Base-by-base conservation (phyloP, 2,329 filamentous ascomycete genomes). In the Diplodia corticola region DNA sequence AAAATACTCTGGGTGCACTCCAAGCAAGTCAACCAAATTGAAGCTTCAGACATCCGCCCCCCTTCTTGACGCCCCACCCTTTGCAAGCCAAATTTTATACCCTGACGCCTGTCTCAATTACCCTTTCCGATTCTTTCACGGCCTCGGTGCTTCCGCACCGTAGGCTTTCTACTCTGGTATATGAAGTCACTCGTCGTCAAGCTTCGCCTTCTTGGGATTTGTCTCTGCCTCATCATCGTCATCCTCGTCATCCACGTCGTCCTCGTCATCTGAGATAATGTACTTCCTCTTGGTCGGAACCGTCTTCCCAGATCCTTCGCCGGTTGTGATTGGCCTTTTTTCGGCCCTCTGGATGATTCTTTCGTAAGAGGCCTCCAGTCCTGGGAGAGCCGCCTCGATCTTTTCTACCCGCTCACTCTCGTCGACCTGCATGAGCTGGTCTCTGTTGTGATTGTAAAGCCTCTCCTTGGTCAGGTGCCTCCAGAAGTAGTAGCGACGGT, bases 391-490 rank as follows among this genome's bases (percentile, higher is more conserved):
- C 70, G 90, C 85, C 59, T 91, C 86, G 3, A 96, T 81, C 80
- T 90, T 92, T 66, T 91, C 85, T 7, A 90, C 86, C 40, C 90
- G 84, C 75, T 94, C 91, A 0, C 80, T 76, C 5, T 81, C 80
- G 64, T 92, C 90, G 48, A 94, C 79, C 76, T 93, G 89, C 44
- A 86, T 84, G 13, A 96, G 82, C 2, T 85, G 78, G 70, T 93
- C 89, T 66, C 84, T 85, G 73, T 95, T 94, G 71, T 92, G 90
- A 51, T 86, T 84, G 74, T 91, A 93, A 4, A 96, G 81, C 40
- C 92, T 82, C 72, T 91, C 86, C 79, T 95, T 95, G n/a, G 89
- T 86, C 49, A 91, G 81, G 26, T 94, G 77, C 33, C 88, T 82
- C 90, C 91, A 96, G 51, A 92, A 84, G 69, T 83, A 85, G 74